A percentile compares a stretch with the other conserved stretches of the same genome.
phyloP scores from a whole-genome alignment of 1,284 basidiomycete genomes.

The Ceratobasidium sp. region DNA sequence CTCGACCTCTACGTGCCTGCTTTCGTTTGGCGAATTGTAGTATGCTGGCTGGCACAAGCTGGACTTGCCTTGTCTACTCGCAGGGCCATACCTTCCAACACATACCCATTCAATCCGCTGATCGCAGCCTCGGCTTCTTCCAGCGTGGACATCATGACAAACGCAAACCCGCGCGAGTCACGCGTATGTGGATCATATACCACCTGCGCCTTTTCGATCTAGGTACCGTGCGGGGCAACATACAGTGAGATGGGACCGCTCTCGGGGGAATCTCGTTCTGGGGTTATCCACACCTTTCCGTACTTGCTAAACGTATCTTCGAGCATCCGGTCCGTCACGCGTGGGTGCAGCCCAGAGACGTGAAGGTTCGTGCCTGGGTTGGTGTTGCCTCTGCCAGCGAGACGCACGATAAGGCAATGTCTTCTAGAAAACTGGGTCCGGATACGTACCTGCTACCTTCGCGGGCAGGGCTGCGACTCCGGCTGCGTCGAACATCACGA shows the following conservation, averaged over 20 bases:
- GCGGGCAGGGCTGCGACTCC: slow-evolving; percentile 25
- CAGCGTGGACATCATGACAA: slow-evolving; percentile 92
- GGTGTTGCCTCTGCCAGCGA: slow-evolving; percentile 55
- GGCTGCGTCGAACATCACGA: slow-evolving; percentile 18
- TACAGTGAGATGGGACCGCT: slow-evolving; percentile 1
- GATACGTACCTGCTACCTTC: slow-evolving; percentile 12
- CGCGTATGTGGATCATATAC: slow-evolving; percentile 98
- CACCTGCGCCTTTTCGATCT: slow-evolving; percentile 91
- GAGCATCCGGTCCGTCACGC: slow-evolving; percentile 87
- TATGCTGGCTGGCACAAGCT: slow-evolving; percentile 1
- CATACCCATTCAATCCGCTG: slow-evolving; percentile 83
- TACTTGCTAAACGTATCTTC: slow-evolving; percentile 90
- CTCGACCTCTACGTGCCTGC: slow-evolving; percentile 92
- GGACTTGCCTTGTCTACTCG: slow-evolving; percentile 84
- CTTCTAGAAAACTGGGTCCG: slow-evolving; percentile 1
- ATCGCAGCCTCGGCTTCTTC: slow-evolving; percentile 95
- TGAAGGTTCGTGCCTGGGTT: slow-evolving; percentile 99
- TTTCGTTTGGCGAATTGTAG: slow-evolving; percentile 18
- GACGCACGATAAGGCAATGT: slow-evolving; percentile 3
- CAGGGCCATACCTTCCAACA: slow-evolving; percentile 87
- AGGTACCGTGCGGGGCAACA: slow-evolving; percentile 15
- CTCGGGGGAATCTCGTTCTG: neutral
- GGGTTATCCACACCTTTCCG: slow-evolving; percentile 81
- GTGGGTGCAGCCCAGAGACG: slow-evolving; percentile 86
- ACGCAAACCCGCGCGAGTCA: slow-evolving; percentile 97